Evolutionary conservation across 164 flowering plant genomes (phyloP).

Genomic region (Brasenia schreberi): DNA sequence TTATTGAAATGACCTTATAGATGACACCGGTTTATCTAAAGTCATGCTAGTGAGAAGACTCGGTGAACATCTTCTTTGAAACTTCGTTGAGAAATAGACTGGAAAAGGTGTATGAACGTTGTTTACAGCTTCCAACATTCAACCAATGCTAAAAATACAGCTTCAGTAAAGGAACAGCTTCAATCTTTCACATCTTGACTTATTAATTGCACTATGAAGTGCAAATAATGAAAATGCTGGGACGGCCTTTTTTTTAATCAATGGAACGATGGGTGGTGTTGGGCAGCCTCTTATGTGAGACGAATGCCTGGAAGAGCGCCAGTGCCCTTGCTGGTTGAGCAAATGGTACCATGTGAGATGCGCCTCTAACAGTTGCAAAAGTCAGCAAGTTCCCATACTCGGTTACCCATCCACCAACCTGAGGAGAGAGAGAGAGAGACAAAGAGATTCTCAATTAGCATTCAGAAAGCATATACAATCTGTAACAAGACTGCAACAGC

Average conservation of each 20-base stretch:
- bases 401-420: slow-evolving; percentile 96
- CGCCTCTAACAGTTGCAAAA: slow-evolving; percentile 93
- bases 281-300: slow-evolving; percentile 64
- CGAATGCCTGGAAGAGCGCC: slow-evolving; percentile 62
- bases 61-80: too few species aligned
- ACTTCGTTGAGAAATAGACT: too few species aligned
- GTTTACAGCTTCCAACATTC: too few species aligned
- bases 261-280: slow-evolving; percentile 39
- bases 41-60: too few species aligned
- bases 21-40: too few species aligned
- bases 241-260: not conserved
- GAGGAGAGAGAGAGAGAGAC: not conserved
- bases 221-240: not conserved
- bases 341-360: slow-evolving; percentile 95
- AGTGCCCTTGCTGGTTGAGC: slow-evolving; percentile 89
- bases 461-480: too few species aligned
- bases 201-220: not conserved
- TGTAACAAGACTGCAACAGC: not conserved
- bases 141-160: too few species aligned
- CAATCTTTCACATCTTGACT: not conserved
- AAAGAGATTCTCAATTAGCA: not conserved
- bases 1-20: too few species aligned
- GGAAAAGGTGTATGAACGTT: too few species aligned
- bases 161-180: too few species aligned
- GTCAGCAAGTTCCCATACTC: slow-evolving; percentile 84